Evolutionary conservation across 257 asterid species (phyloP).

Genomic region (Asclepias syriaca): DNA sequence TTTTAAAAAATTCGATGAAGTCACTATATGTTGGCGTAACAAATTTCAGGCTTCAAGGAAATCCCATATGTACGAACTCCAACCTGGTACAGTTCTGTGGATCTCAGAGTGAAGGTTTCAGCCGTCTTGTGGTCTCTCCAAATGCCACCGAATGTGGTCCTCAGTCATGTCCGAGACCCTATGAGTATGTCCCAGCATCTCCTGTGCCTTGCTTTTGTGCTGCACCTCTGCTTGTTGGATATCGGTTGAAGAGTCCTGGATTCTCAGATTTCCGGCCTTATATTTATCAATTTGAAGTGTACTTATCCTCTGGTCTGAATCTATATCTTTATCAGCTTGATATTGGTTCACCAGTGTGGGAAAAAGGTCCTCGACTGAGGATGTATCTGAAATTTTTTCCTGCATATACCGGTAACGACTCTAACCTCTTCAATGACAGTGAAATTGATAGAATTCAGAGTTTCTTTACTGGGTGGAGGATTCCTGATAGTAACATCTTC

Average conservation of each 20-base stretch:
- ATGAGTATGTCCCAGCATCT: constrained; percentile 52
- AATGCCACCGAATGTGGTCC: constrained; percentile 34
- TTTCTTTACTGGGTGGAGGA: constrained; percentile 74
- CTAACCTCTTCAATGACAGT: constrained; percentile 45
- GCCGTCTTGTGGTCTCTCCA: constrained; percentile 22
- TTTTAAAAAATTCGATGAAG: neutral
- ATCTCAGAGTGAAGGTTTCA: constrained; percentile 41
- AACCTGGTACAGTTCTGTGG: constrained; percentile 39
- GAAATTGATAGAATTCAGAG: constrained; percentile 60
- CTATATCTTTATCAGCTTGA: constrained; percentile 57
- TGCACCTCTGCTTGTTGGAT: constrained; percentile 72
- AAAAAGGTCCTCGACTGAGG: constrained; percentile 72
- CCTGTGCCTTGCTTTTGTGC: constrained; percentile 66
- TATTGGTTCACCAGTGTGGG: constrained; percentile 50
- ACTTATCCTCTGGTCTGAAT: constrained; percentile 54
- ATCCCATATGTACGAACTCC: constrained; percentile 53
- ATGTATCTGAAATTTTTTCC: constrained; percentile 84
- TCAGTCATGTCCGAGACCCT: constrained; percentile 54
- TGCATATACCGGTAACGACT: constrained; percentile 15
- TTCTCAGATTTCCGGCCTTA: constrained; percentile 68
- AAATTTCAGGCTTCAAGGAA: constrained; percentile 70
- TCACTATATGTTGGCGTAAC: neutral
- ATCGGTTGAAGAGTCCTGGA: constrained; percentile 92
- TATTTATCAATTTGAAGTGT: constrained; percentile 34
- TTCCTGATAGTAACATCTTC: constrained; percentile 56